Evolutionary conservation across 2,329 filamentous ascomycete genomes (phyloP).

Genomic region (Diaporthe batatas): DNA sequence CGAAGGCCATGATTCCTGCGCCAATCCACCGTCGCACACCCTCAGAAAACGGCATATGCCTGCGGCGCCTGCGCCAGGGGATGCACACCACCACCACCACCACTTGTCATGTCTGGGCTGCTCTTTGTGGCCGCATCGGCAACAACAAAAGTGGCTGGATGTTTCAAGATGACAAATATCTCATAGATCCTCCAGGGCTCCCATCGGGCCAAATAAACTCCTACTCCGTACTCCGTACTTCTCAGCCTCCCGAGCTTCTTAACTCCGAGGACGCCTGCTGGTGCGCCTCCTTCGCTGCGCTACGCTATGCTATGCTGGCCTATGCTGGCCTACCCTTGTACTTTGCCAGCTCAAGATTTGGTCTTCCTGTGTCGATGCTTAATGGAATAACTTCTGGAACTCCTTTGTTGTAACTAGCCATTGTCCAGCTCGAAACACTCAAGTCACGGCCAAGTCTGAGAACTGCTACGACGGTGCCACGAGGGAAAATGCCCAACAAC

Average conservation of each 20-base stretch:
- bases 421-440: not conserved
- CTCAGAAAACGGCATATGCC: constrained; percentile 34
- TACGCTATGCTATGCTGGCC: not conserved
- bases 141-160: constrained; percentile 21
- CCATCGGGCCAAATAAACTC: not conserved
- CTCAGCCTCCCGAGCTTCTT: not conserved
- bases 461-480: not conserved
- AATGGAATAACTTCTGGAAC: not conserved
- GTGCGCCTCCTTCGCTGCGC: constrained; percentile 10
- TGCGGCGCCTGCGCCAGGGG: constrained; percentile 32
- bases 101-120: not conserved
- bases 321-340: no score
- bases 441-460: not conserved
- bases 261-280: not conserved
- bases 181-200: not conserved
- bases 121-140: constrained; percentile 9
- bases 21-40: constrained; percentile 5
- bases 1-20: not conserved
- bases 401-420: not conserved
- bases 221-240: no score
- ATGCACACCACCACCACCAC: constrained; percentile 27
- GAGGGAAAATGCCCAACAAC: not conserved
- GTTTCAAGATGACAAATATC: constrained; percentile 32
- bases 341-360: not conserved
- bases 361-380: not conserved